Evolutionary conservation across 108 stramenopile species (phyloP).

Genomic region (Chaetoceros muelleri): DNA sequence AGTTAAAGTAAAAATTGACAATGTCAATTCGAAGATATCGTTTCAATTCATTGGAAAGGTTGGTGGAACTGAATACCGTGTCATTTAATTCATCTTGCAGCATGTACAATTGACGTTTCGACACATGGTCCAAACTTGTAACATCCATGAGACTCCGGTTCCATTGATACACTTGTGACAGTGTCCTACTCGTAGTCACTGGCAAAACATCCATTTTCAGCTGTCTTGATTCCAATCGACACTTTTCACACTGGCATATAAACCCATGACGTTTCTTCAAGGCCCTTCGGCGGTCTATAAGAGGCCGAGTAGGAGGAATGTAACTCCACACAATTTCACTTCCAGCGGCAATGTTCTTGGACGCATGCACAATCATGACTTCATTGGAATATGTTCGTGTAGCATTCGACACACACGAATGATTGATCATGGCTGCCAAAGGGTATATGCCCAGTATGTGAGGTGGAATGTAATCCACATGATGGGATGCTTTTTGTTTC

Average conservation of each 20-base stretch:
- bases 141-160: slow-evolving; percentile 1
- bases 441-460: slow-evolving; percentile 56
- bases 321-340: slow-evolving; percentile 71
- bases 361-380: slow-evolving; percentile 65
- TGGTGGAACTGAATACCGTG: slow-evolving; percentile 5
- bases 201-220: background rate
- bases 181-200: background rate
- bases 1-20: slow-evolving; percentile 40
- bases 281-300: slow-evolving; percentile 21
- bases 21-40: slow-evolving; percentile 35
- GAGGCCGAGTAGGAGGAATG: slow-evolving; percentile 44
- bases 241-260: slow-evolving; percentile 44
- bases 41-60: slow-evolving; percentile 25
- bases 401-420: slow-evolving; percentile 66
- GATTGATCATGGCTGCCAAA: slow-evolving; percentile 79
- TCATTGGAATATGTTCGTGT: slow-evolving; percentile 49
- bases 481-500: slow-evolving; percentile 6
- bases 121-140: background rate
- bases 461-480: slow-evolving; percentile 19
- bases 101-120: background rate
- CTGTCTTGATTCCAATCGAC: slow-evolving; percentile 24
- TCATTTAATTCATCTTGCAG: slow-evolving; percentile 16
- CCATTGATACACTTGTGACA: slow-evolving; percentile 1
- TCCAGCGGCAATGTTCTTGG: slow-evolving; percentile 27
- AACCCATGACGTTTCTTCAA: slow-evolving; percentile 44